phyloP scores from a whole-genome alignment of 345 rosid species.

The Sisymbrium irio region DNA sequence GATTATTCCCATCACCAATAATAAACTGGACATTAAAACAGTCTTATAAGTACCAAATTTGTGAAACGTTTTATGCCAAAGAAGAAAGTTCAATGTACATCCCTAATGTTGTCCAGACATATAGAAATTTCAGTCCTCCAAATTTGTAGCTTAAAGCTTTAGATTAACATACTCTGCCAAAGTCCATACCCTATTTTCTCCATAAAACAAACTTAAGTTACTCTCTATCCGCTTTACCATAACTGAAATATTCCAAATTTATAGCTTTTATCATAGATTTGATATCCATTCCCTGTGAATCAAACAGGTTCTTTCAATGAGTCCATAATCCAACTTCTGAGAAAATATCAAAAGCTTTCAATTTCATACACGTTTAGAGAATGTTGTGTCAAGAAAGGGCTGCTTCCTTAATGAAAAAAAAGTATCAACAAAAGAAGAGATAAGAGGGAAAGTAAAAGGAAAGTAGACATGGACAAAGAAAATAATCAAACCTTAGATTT shows the following conservation, averaged over 20 bases:
- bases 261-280: neutral
- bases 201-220: neutral
- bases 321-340: neutral
- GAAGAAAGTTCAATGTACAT: slow-evolving; percentile 1
- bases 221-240: neutral
- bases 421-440: neutral
- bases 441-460: neutral
- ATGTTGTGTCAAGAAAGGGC: neutral
- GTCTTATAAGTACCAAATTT: neutral
- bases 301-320: neutral
- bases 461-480: neutral
- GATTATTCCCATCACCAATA: slow-evolving; percentile 83
- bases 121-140: neutral
- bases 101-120: neutral
- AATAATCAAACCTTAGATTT: slow-evolving; percentile 67
- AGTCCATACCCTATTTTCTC: neutral
- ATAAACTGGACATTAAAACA: slow-evolving; percentile 58
- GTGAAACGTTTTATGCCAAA: neutral
- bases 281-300: neutral
- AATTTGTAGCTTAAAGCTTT: neutral
- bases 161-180: neutral
- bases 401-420: neutral
- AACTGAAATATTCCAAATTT: neutral
- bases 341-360: neutral
- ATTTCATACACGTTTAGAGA: neutral